These are phyloP conservation scores for Linum tenue DNA, from an alignment of 345 rosid genomes.

Conservation along the genomic window DNA sequence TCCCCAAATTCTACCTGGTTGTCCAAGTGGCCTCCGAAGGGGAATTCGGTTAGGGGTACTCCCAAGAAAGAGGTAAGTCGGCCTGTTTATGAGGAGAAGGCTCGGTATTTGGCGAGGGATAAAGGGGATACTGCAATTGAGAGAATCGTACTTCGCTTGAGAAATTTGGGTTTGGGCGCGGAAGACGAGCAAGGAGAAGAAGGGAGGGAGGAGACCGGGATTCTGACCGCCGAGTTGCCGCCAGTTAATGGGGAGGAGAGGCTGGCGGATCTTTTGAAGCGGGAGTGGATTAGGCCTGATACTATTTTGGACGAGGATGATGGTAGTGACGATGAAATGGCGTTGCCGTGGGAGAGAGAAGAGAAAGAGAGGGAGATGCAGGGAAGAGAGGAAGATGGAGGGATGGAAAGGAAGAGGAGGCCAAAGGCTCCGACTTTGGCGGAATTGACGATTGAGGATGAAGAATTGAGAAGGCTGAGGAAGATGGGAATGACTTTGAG, in stretches of 20 bases:
- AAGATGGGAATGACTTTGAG: constrained; percentile 63
- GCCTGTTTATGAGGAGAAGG: constrained; percentile 9
- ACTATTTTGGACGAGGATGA: constrained; percentile 34
- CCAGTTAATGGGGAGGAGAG: constrained; percentile 71
- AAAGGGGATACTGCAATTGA: constrained; percentile 67
- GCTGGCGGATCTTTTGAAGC: constrained; percentile 60
- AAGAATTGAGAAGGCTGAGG: constrained; percentile 74
- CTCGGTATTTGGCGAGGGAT: constrained; percentile 23
- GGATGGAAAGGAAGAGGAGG: constrained; percentile 31
- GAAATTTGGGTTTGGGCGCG: constrained; percentile 67
- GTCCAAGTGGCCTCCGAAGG: constrained; percentile 28
- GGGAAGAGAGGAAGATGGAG: constrained; percentile 9
- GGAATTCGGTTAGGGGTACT: constrained; percentile 6
- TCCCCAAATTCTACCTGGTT: constrained; percentile 44
- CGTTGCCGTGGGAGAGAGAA: constrained; percentile 62
- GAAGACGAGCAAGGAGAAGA: constrained; percentile 50
- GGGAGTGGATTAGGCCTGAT: constrained; percentile 91
- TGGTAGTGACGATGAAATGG: constrained; percentile 23
- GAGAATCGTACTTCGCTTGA: constrained; percentile 71
- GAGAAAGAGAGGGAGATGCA: constrained; percentile 22
- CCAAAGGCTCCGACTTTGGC: constrained; percentile 73
- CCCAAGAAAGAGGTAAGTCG: constrained; percentile 9
- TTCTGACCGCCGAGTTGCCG: neutral
- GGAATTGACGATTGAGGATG: constrained; percentile 85
- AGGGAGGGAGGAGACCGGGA: constrained; percentile 19